Conservation (phyloP, 371 early-diverging fungal species). For the Lichtheimia hyalospora region DNA sequence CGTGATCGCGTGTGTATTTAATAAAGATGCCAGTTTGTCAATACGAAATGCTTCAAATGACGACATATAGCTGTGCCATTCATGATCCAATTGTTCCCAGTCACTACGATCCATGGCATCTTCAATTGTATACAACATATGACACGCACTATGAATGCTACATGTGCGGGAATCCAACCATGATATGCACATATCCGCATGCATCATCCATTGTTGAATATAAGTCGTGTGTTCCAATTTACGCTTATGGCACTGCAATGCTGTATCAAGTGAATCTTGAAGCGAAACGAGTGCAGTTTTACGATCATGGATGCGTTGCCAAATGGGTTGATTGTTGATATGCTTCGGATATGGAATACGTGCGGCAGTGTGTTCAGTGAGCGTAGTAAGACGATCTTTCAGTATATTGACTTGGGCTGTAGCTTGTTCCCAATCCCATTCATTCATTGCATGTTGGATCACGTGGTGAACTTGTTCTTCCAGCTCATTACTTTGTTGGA, state of each 20-base stretch:
- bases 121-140: no score
- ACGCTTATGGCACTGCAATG: not conserved
- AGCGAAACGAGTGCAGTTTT: not conserved
- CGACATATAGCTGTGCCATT: not conserved
- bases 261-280: not conserved
- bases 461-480: not conserved
- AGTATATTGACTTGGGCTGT: not conserved
- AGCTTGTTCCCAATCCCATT: not conserved
- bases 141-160: not conserved
- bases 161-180: not conserved
- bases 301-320: not conserved
- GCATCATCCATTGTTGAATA: not conserved
- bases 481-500: not conserved
- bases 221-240: not conserved
- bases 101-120: not conserved
- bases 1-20: not conserved
- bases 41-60: not conserved
- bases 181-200: not conserved
- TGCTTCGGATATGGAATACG: constrained; percentile 6
- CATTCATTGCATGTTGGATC: not conserved
- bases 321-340: not conserved
- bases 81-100: not conserved
- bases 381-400: not conserved
- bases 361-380: constrained; percentile 1
- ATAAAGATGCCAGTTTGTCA: not conserved